phyloP scores from a whole-genome alignment of 2,329 filamentous ascomycete genomes.

The Fusarium pilosicola region DNA sequence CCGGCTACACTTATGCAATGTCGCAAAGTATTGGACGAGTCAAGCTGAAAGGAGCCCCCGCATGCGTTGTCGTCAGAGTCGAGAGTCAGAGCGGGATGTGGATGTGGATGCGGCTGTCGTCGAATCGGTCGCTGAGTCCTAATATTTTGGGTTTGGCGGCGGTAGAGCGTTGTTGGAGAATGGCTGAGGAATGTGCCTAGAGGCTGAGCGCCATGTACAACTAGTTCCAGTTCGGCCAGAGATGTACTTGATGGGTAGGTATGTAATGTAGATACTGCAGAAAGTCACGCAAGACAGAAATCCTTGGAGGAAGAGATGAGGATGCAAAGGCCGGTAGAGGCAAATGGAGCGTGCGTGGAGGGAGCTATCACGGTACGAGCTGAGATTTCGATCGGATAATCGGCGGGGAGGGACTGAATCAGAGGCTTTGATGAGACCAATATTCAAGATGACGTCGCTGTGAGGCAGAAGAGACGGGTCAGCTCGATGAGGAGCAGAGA shows the following conservation, averaged over 20 bases:
- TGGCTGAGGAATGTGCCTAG: conserved; percentile 9
- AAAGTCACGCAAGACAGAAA: conserved; percentile 33
- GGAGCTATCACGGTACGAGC: conserved; percentile 28
- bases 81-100: conserved; percentile 20
- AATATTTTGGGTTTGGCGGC: conserved; percentile 25
- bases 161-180: conserved; percentile 21
- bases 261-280: conserved; percentile 22
- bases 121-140: conserved; percentile 9
- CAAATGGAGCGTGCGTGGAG: conserved; percentile 7
- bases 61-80: conserved; percentile 30
- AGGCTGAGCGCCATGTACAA: conserved; percentile 10
- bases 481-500: conserved; percentile 29
- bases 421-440: conserved; percentile 28
- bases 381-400: conserved; percentile 26
- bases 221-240: conserved; percentile 8
- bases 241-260: conserved; percentile 4
- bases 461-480: conserved; percentile 20
- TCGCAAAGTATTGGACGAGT: conserved; percentile 31
- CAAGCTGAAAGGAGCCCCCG: conserved; percentile 27
- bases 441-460: conserved; percentile 36
- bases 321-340: conserved; percentile 5
- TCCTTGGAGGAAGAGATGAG: conserved; percentile 3
- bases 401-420: conserved; percentile 25
- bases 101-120: conserved; percentile 9
- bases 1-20: conserved; percentile 32